Evolutionary conservation across 805 yeast species (phyloP), one percentile per base, ranked within the genome.

Genomic region (Zygosaccharomyces lentus): DNA sequence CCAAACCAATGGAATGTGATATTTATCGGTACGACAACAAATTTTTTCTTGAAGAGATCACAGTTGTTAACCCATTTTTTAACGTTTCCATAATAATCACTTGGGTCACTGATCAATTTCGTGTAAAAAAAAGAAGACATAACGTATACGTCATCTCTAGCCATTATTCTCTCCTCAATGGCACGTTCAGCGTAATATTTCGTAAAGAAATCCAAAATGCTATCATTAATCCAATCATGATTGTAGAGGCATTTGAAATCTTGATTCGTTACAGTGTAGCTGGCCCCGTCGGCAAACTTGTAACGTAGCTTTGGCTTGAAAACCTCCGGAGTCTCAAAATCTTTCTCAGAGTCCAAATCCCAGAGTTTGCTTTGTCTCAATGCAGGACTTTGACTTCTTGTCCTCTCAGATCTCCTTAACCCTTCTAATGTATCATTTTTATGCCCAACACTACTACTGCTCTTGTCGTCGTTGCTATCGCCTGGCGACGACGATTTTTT

Each of bases 161-260:
- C 23, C 9, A 72, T 49, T 67, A 71, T 43, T 49, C 48, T 39
- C 42, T 64, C 37, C 44, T 55, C 24, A 43, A 62, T 51, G 34
- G 59, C 57, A 41, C 55, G 61, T 57, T 71, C 78, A 6, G 78
- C 71, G 51, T 75, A 77, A 58, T 73, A 83, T 47, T 78, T 79
- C 24, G 87, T 71, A 57, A 87, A 89, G 61, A 91, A 91, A 63
- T 88, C 96, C 45, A 93, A 82, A 41, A 93, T 70, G 0, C 84
- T 77, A 59, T 93, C 99, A 67, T 93, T 91, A 40, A 93, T 78
- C 90, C 96, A 91, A 51, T 85, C 87, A 38, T 82, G 81, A 47
- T 84, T 82, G 58, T 82, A 81, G 8, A 91, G 72, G 37, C 96
- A 84, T 50, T 78, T 78, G 62, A 85, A 87, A 60, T 93, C 99